Percentiles rank a stretch among this genome's conserved stretches.
These are phyloP conservation scores for Xylariaceae sp. DNA, from an alignment of 2,329 filamentous ascomycete species.

Conservation along the genomic window DNA sequence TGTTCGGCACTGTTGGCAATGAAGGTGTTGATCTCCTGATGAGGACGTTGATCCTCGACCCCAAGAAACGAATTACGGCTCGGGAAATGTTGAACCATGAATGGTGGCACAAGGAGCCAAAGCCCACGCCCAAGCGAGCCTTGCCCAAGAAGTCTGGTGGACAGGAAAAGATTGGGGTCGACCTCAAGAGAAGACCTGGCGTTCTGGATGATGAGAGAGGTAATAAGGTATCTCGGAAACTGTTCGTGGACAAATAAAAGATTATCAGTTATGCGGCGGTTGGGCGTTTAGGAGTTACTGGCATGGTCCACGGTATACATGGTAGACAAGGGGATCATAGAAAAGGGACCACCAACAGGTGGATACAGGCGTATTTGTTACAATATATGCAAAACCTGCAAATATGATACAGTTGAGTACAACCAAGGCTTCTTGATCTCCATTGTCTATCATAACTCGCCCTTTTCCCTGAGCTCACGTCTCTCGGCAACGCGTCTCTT, in stretches of 20 bases:
- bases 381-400: constrained; percentile 11
- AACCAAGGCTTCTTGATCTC: constrained; percentile 3
- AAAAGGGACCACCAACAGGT: not conserved
- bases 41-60: constrained; percentile 82
- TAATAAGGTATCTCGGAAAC: constrained; percentile 78
- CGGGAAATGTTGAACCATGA: constrained; percentile 76
- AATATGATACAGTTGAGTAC: constrained; percentile 32
- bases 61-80: constrained; percentile 79
- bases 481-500: constrained; percentile 82
- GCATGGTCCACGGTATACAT: not conserved
- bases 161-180: constrained; percentile 75
- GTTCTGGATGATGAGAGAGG: constrained; percentile 69
- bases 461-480: constrained; percentile 60
- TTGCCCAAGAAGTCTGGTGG: constrained; percentile 77
- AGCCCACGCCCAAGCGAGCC: constrained; percentile 79
- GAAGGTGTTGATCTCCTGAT: constrained; percentile 88
- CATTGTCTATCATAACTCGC: constrained; percentile 20
- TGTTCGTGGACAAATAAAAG: constrained; percentile 57
- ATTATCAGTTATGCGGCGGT: constrained; percentile 11
- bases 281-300: constrained; percentile 11
- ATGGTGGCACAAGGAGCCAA: constrained; percentile 85
- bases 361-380: constrained; percentile 4
- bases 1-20: constrained; percentile 79
- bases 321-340: constrained; percentile 3
- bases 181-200: constrained; percentile 77